phyloP scores from a whole-genome alignment of 495 filamentous ascomycete genomes.

The Cercophora newfieldiana region DNA sequence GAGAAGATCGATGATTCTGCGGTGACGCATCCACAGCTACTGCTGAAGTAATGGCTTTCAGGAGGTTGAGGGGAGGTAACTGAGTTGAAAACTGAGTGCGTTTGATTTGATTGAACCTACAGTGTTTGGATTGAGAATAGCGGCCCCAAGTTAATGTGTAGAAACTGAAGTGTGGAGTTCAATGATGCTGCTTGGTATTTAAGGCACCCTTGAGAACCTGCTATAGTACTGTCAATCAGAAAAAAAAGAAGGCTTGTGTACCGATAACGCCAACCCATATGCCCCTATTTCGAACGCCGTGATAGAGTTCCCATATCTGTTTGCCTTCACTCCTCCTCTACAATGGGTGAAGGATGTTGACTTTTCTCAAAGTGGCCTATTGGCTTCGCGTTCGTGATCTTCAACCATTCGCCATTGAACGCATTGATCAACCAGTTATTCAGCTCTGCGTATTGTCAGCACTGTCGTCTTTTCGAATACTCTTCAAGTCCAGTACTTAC shows the following conservation, averaged over 20 bases:
- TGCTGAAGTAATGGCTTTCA: neutral
- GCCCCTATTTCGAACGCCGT: constrained; percentile 10
- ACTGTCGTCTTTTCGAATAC: neutral
- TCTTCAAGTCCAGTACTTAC: constrained; percentile 53
- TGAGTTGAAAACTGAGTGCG: too few species aligned
- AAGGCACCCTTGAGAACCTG: neutral
- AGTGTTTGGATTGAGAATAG: too few species aligned
- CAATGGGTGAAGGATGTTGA: neutral
- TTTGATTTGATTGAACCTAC: neutral
- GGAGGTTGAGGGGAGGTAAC: too few species aligned
- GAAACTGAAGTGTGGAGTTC: neutral
- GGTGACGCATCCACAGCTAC: constrained; percentile 25
- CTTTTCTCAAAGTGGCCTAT: constrained; percentile 24
- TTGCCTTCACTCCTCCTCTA: neutral
- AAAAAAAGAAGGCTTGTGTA: neutral
- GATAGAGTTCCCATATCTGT: neutral
- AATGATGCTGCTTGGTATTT: neutral
- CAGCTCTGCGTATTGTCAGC: constrained; percentile 61
- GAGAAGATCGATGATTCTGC: constrained; percentile 41
- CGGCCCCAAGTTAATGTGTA: too few species aligned
- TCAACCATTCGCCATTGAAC: constrained; percentile 94
- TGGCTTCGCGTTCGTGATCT: constrained; percentile 68
- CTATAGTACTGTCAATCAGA: neutral
- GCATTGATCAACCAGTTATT: constrained; percentile 94
- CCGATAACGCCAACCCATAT: constrained; percentile 1